Percentiles rank a stretch among this genome's conserved stretches.
phyloP scores from a whole-genome alignment of 106 monocot genomes.

The Dendrobium chrysotoxum region DNA sequence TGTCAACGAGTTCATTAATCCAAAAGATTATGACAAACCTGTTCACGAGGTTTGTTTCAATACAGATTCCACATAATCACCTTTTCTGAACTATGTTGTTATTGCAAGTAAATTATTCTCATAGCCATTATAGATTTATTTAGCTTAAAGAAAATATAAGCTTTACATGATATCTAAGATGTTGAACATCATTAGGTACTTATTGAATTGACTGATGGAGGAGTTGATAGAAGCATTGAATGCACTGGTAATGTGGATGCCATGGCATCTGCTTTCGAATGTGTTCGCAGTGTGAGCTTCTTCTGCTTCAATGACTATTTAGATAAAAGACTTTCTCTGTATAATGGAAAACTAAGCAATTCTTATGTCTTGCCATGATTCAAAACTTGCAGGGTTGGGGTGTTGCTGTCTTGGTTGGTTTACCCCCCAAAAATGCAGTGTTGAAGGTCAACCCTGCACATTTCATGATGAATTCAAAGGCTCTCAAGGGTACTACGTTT shows the following conservation, averaged over 20 bases:
- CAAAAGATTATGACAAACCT: slow-evolving; percentile 40
- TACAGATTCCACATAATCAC: too few relatives aligned
- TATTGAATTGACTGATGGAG: slow-evolving; percentile 6
- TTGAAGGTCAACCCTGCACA: slow-evolving; percentile 28
- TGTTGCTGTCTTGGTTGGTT: slow-evolving; percentile 33
- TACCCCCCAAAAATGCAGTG: slow-evolving; percentile 28
- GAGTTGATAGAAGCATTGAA: slow-evolving; percentile 17
- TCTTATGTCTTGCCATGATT: not conserved
- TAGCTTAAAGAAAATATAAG: not conserved
- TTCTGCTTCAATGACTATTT: not conserved
- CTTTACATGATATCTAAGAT: not conserved
- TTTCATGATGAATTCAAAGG: slow-evolving; percentile 23
- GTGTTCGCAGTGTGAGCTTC: not conserved
- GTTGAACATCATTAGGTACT: slow-evolving; percentile 3
- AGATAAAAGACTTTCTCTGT: not conserved
- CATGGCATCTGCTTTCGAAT: slow-evolving; percentile 1
- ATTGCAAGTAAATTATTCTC: not conserved
- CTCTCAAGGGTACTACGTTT: slow-evolving; percentile 36
- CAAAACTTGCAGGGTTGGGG: slow-evolving; percentile 18
- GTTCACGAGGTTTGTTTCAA: slow-evolving; percentile 34
- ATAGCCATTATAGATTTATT: not conserved
- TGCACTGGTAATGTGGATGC: slow-evolving; percentile 18
- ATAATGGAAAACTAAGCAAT: not conserved
- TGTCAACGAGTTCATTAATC: slow-evolving; percentile 38
- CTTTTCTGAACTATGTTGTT: not conserved